Base-by-base conservation (phyloP, 1,284 basidiomycete genomes). In the Austropuccinia psidii region DNA sequence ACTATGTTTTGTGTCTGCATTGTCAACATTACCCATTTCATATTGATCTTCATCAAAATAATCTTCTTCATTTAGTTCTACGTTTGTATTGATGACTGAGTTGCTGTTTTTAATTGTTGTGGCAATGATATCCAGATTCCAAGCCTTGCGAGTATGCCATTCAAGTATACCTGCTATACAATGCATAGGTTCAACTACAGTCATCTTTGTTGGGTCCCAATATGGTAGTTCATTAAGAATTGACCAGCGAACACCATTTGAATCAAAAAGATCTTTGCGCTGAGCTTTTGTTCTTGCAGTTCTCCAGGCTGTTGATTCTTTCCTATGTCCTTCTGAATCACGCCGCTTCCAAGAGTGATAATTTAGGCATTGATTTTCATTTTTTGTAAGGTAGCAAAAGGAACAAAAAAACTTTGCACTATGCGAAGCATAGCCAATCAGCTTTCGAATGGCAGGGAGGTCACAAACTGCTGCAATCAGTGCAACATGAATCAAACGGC, bases 121-220 rank as follows among this genome's bases (percentile, higher is more conserved):
- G 11, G 66, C 66, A 55, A 57, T 37, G n/a, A 43, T 41, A 9
- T 68, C 45, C 33, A 68, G n/a, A n/a, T 52, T 41, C 66, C 66
- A 68, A 29, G 57, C 66, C 29, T 27, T 41, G 15, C 24, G 35
- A 27, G 61, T 35, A 68, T 68, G 50, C 66, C 66, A 68, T 13
- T n/a, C 9, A 7, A 68, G 52, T 8, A 68, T 68, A 15, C 66
- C 66, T 39, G 52, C 54, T 19, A 68, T n/a, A 41, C 54, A 52
- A 54, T 68, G 66, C 66, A 68, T 68, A 1, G 66, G 66, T 57
- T 68, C 66, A 13, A 68, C 66, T 31, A 68, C 66, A 45, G 66
- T 68, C 41, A 68, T 55, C n/a, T 9, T 41, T 41, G 37, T 68
- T 68, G 66, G 52, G 45, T 68, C 52, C 66, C 66, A 68, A 41